Evolutionary conservation across 2,329 filamentous ascomycete genomes (phyloP).

Genomic region (Didymella arachidicola): DNA sequence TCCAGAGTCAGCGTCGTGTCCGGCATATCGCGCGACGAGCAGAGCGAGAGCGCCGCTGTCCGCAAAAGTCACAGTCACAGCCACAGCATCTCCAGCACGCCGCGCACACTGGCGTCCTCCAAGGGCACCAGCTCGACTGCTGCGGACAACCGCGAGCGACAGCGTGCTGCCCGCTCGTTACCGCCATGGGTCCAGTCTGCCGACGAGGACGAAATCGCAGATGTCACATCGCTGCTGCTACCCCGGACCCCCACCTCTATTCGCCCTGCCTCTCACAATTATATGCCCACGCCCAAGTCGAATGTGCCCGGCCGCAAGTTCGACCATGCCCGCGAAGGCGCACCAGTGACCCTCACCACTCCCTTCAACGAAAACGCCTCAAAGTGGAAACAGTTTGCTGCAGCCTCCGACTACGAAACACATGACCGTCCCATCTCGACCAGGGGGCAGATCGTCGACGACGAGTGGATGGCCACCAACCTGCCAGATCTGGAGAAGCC

Average conservation of each 20-base stretch:
- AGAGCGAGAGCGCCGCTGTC: slow-evolving; percentile 32
- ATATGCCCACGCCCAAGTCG: slow-evolving; percentile 50
- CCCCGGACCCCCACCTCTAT: slow-evolving; percentile 46
- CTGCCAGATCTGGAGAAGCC: slow-evolving; percentile 55
- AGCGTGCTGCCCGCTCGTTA: slow-evolving; percentile 47
- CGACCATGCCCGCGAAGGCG: slow-evolving; percentile 50
- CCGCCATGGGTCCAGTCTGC: slow-evolving; percentile 52
- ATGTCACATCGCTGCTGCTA: slow-evolving; percentile 43
- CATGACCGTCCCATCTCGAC: slow-evolving; percentile 38
- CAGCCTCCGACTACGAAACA: slow-evolving; percentile 41
- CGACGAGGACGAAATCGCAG: slow-evolving; percentile 47
- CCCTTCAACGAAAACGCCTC: slow-evolving; percentile 48
- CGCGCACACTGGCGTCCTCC: slow-evolving; percentile 48
- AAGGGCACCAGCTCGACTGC: slow-evolving; percentile 38
- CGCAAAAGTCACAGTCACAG: slow-evolving; percentile 46
- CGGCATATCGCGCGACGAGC: slow-evolving; percentile 36
- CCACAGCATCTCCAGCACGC: slow-evolving; percentile 48
- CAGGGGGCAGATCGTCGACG: slow-evolving; percentile 49
- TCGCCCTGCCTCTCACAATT: slow-evolving; percentile 49
- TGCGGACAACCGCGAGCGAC: slow-evolving; percentile 43
- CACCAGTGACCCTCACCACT: slow-evolving; percentile 46
- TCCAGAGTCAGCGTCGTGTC: slow-evolving; percentile 44
- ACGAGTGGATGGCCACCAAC: slow-evolving; percentile 59
- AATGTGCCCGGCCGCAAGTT: slow-evolving; percentile 50
- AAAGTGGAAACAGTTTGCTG: slow-evolving; percentile 51